Base-by-base conservation (phyloP, 192 early-diverging fungal genomes). In the Gryganskiella cystojenkinii region DNA sequence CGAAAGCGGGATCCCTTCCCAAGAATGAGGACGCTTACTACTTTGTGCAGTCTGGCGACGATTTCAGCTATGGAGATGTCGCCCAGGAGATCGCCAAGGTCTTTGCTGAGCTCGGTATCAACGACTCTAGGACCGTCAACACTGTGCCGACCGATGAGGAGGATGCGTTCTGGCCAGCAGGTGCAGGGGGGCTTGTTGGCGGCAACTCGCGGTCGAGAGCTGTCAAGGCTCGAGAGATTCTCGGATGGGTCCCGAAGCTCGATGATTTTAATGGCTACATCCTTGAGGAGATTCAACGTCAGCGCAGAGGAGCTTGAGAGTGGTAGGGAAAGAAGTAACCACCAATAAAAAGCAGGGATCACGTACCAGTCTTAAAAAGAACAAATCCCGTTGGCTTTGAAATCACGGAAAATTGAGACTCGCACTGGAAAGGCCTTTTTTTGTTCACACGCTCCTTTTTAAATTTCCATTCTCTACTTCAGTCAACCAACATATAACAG, bases 11-110 rank as follows among this genome's bases (percentile, higher is more conserved):
- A 3, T 37, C 65, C 1, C 58, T 78, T 4, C 74, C 74, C 46
- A 78, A 78, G 66, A 78, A 78, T 37, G 47, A 51, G 20, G 74
- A 78, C 44, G 74, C 61, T 4, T 78, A 78, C 25, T 78, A 68
- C 24, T 78, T 78, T 54, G 53, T 43, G 2, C 57, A 69, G 42
- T 65, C 68, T 1, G 74, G 67, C 2, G 56, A 65, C 0, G 74
- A 69, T 20, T 67, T 76, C 51, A 45, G 25, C 8, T 64, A 40
- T 30, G 66, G 66, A 0, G 54, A 62, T 9, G 66, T 78, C 4
- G 74, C 74, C 0, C 33, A 64, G 56, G 61, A 64, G 50, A 69
- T 78, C 14, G 74, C 74, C 7, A 59, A 58, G 3, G 50, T 27
- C 30, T 69, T 78, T 22, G 47, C 61, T 30, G 3, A 30, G 0